Conservation (phyloP, 106 monocot genomes). For the Acorus gramineus region DNA sequence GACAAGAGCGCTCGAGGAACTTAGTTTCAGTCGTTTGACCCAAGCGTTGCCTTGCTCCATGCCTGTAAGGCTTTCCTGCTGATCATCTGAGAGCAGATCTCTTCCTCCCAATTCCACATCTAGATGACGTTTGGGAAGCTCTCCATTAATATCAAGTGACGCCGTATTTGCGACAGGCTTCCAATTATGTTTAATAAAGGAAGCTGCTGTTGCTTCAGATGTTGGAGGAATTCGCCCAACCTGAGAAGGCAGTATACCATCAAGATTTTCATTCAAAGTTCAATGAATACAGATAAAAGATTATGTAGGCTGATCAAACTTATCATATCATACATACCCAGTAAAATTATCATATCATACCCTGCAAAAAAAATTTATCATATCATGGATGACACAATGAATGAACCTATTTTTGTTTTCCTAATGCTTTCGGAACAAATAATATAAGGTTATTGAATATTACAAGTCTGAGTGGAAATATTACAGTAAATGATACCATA, state of each 20-base stretch:
- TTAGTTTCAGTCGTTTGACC: slow-evolving; percentile 43
- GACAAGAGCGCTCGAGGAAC: slow-evolving; percentile 6
- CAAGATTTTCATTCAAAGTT: not conserved
- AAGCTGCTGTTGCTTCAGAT: not conserved
- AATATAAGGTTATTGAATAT: too few relatives aligned
- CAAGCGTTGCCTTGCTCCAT: slow-evolving; percentile 27
- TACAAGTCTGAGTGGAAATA: too few relatives aligned
- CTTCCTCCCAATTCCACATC: slow-evolving; percentile 19
- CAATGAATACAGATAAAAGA: not conserved
- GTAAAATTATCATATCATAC: too few relatives aligned
- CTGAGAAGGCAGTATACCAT: not conserved
- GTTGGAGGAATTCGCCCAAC: not conserved
- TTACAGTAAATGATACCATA: too few relatives aligned
- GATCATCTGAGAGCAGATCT: slow-evolving; percentile 5
- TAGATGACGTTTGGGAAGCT: slow-evolving; percentile 11
- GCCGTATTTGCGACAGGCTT: not conserved
- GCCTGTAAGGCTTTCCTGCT: not conserved
- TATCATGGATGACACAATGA: too few relatives aligned
- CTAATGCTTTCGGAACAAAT: too few relatives aligned
- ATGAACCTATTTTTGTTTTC: too few relatives aligned
- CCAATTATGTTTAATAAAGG: not conserved
- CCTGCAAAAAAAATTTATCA: too few relatives aligned
- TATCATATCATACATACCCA: too few relatives aligned
- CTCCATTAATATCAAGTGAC: not conserved
- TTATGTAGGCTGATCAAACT: too few relatives aligned